Conservation (phyloP, 2,329 filamentous ascomycete genomes). For the Clonostachys sp. region DNA sequence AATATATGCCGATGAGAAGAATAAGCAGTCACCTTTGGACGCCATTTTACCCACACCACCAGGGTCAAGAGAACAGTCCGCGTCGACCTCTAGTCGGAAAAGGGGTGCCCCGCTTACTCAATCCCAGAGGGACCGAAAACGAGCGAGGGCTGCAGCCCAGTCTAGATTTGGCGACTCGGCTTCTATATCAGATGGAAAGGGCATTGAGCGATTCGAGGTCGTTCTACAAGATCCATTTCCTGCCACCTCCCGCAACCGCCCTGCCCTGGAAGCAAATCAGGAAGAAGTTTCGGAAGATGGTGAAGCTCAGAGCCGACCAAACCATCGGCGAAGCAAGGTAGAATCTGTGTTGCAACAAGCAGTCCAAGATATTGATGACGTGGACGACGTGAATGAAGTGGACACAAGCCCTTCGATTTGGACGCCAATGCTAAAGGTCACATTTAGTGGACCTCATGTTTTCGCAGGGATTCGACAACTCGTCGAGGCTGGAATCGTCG, state of each 20-base stretch:
- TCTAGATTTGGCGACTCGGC: slow-evolving; percentile 67
- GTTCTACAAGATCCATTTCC: slow-evolving; percentile 55
- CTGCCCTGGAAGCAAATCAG: slow-evolving; percentile 4
- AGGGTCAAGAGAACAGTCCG: no score
- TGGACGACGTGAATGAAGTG: slow-evolving; percentile 5
- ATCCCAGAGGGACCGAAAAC: slow-evolving; percentile 36
- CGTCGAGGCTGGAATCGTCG: slow-evolving; percentile 70
- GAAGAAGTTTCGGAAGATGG: slow-evolving; percentile 6
- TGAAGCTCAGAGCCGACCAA: slow-evolving; percentile 1
- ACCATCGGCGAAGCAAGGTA: slow-evolving; percentile 24
- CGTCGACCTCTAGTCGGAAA: slow-evolving; percentile 7
- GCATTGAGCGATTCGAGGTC: slow-evolving; percentile 58
- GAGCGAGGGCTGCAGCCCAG: slow-evolving; percentile 55
- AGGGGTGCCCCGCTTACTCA: slow-evolving; percentile 11
- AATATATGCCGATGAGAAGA: slow-evolving; percentile 65
- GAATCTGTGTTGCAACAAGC: slow-evolving; percentile 24
- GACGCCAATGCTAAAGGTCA: slow-evolving; percentile 47
- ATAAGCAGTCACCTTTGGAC: slow-evolving; percentile 50
- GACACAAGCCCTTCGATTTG: slow-evolving; percentile 17
- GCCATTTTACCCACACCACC: slow-evolving; percentile 39
- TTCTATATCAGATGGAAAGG: slow-evolving; percentile 49
- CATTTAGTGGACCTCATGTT: slow-evolving; percentile 72
- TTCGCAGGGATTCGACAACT: slow-evolving; percentile 76
- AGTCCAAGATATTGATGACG: slow-evolving; percentile 7
- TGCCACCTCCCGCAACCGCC: not conserved